Evolutionary conservation across 2,329 filamentous ascomycete genomes (phyloP).

Genomic region (Ramichloridium luteum): DNA sequence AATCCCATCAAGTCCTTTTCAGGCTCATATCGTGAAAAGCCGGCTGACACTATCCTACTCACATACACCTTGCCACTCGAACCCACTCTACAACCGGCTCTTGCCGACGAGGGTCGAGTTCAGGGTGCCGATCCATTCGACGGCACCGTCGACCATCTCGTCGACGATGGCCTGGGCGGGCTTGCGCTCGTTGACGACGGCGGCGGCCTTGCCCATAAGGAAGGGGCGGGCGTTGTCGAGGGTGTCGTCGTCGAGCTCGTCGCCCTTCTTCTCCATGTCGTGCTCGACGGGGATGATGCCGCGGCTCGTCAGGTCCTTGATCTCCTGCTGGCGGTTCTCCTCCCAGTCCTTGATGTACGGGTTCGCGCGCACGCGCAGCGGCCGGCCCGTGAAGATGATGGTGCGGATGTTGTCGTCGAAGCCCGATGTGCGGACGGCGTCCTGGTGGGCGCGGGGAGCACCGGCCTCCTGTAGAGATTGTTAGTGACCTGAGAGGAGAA

Average conservation of each 20-base stretch:
- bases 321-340: conserved; percentile 76
- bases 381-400: conserved; percentile 96
- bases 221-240: conserved; percentile 86
- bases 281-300: conserved; percentile 88
- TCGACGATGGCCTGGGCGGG: conserved; percentile 83
- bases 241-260: conserved; percentile 59
- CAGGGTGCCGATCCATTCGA: conserved; percentile 8
- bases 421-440: conserved; percentile 78
- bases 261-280: conserved; percentile 73
- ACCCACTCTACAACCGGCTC: conserved; percentile 27
- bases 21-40: too few species aligned
- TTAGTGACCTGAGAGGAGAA: too few species aligned
- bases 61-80: too few species aligned
- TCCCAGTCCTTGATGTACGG: conserved; percentile 94
- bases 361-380: conserved; percentile 86
- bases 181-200: conserved; percentile 88
- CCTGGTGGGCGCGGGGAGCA: conserved; percentile 85
- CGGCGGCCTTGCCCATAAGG: conserved; percentile 94
- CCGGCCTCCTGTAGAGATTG: conserved; percentile 55
- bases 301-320: conserved; percentile 81
- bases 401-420: conserved; percentile 96
- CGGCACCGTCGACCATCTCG: conserved; percentile 74
- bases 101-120: conserved; percentile 13
- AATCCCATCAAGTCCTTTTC: too few species aligned
- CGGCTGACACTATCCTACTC: too few species aligned